These are phyloP conservation scores for Berberis thunbergii DNA, from an alignment of 164 flowering plant genomes.

Conservation along the genomic window DNA sequence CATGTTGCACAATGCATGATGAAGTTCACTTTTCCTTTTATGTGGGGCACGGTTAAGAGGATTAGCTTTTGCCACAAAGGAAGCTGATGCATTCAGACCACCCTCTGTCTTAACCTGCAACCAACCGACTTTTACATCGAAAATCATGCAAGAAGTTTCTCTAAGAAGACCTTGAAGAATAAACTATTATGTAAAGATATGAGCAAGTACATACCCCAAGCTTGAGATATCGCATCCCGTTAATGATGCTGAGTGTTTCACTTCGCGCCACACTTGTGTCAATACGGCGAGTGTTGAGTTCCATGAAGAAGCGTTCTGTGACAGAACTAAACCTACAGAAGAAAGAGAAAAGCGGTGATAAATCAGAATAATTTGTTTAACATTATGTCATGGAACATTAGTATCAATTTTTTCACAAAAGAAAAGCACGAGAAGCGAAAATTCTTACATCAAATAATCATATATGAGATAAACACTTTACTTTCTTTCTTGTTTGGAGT, in stretches of 20 bases:
- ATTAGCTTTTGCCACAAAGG: slow-evolving; percentile 97
- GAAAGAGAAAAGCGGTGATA: slow-evolving; percentile 9
- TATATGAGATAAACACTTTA: too few species aligned
- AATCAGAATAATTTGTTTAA: background rate
- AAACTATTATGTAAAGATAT: background rate
- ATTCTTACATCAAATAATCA: too few species aligned
- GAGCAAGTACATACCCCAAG: slow-evolving; percentile 66
- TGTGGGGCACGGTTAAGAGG: slow-evolving; percentile 90
- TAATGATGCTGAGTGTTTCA: slow-evolving; percentile 95
- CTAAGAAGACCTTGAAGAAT: background rate
- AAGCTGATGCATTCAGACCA: slow-evolving; percentile 96
- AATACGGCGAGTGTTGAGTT: slow-evolving; percentile 81
- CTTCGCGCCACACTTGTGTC: slow-evolving; percentile 81
- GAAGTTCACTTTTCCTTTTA: slow-evolving; percentile 95
- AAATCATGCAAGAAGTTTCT: background rate
- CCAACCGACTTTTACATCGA: background rate
- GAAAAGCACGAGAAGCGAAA: too few species aligned
- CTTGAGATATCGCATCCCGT: slow-evolving; percentile 98
- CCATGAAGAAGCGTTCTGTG: slow-evolving; percentile 98
- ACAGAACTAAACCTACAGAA: slow-evolving; percentile 84
- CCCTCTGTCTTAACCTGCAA: slow-evolving; percentile 93
- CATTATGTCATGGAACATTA: background rate
- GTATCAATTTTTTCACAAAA: too few species aligned
- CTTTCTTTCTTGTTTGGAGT: background rate
- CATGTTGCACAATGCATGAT: slow-evolving; percentile 97